These are phyloP conservation scores for Penicillium sp. DNA, from an alignment of 2,329 filamentous ascomycete species.

Conservation along the genomic window DNA sequence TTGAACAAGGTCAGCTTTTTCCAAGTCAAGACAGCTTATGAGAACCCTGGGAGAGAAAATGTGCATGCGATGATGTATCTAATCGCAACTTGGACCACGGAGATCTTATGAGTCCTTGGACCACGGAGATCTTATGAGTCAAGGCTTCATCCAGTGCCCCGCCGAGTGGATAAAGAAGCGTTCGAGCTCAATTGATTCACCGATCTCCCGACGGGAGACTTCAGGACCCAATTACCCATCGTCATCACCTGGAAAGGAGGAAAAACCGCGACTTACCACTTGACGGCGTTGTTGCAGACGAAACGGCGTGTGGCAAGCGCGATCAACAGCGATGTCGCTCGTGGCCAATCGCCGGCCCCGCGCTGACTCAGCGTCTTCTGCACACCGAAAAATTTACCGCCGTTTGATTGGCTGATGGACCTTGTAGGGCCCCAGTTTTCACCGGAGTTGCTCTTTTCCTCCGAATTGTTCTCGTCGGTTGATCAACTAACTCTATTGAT, in stretches of 20 bases:
- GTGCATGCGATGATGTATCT: not conserved
- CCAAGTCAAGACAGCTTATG: not conserved
- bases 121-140: constrained; percentile 16
- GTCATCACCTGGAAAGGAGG: not conserved
- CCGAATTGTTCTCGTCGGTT: constrained; percentile 1
- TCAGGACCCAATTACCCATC: not conserved
- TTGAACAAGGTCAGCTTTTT: constrained; percentile 1
- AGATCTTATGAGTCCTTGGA: constrained; percentile 16
- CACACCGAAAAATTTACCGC: not conserved
- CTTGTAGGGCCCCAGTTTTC: not conserved
- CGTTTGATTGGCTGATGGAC: constrained; percentile 11
- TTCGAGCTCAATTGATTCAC: constrained; percentile 2
- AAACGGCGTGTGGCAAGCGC: constrained; percentile 7
- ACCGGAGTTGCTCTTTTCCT: constrained; percentile 11
- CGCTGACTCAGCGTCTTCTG: constrained; percentile 17
- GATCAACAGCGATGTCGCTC: constrained; percentile 33
- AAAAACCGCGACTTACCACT: constrained; percentile 12
- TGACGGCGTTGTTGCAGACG: constrained; percentile 6
- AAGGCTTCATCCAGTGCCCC: constrained; percentile 16
- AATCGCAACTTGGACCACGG: constrained; percentile 1
- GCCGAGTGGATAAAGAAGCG: constrained; percentile 10
- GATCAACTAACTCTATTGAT: not conserved
- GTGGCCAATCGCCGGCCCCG: constrained; percentile 15
- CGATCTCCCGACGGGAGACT: not conserved
- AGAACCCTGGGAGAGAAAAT: too few species aligned